Conservation (phyloP, 306 rosid genomes). For the Hippophae rhamnoides region DNA sequence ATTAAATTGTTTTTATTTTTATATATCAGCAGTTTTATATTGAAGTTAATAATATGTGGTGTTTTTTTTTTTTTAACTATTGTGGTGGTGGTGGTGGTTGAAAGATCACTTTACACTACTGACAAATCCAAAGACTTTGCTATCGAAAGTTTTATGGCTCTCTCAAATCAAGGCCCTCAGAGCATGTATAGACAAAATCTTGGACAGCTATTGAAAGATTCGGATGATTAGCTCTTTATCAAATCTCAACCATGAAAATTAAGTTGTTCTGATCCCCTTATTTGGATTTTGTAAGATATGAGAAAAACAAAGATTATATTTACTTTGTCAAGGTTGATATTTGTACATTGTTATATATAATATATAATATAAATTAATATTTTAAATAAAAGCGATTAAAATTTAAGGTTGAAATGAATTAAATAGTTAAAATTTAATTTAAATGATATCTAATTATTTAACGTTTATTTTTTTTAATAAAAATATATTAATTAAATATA, state of each 20-base stretch:
- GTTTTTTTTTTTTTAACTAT: background rate
- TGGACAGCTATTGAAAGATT: slow-evolving; percentile 16
- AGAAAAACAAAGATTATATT: slow-evolving; percentile 14
- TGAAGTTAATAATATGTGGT: too few species aligned
- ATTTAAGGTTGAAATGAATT: too few species aligned
- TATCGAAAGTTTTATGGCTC: slow-evolving; percentile 3
- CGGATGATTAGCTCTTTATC: background rate
- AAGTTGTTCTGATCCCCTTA: slow-evolving; percentile 11
- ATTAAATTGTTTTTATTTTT: too few species aligned
- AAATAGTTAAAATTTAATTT: too few species aligned
- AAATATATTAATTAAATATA: too few species aligned
- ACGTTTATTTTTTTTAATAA: too few species aligned
- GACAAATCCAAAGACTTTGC: slow-evolving; percentile 7
- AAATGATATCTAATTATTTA: too few species aligned
- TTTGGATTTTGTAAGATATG: slow-evolving; percentile 16
- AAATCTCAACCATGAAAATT: background rate
- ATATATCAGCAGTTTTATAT: too few species aligned
- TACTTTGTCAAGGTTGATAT: too few species aligned
- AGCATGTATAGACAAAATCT: slow-evolving; percentile 15
- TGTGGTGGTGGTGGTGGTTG: slow-evolving; percentile 5
- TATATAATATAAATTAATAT: too few species aligned
- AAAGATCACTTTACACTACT: slow-evolving; percentile 16
- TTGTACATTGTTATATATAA: too few species aligned
- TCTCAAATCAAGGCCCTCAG: slow-evolving; percentile 13
- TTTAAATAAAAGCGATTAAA: too few species aligned